Evolutionary conservation across 2,329 filamentous ascomycete species (phyloP), one percentile per base, ranked within the genome.

Genomic region (Alternaria sp.): DNA sequence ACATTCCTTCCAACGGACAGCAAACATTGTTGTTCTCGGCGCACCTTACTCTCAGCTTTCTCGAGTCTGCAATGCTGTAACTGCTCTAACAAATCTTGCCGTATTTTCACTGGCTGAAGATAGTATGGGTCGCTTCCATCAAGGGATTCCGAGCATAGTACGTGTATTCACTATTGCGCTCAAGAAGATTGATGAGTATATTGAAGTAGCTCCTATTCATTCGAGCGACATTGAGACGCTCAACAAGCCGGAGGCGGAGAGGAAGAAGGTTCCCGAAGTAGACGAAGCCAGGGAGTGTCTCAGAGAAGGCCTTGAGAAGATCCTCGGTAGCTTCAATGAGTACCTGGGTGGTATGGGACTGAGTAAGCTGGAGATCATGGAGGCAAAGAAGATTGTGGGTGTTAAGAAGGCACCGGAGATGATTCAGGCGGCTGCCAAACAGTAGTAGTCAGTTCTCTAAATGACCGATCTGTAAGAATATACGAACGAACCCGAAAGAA

Each of bases 101-200:
- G 85, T 92, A 4, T 86, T 86, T 63, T 94, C 91, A 77, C 80
- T 97, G 55, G 82, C 83, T 4, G 94, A 98, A 78, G 94, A 98
- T 75, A 85, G 86, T 48, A 95, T 89, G 73, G 94, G 94, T 14
- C 91, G 92, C 68, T 94, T 96, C n/a, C 90, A 96, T 67, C 85
- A 89, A 44, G 92, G 95, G 65, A 88, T 98, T 2, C 87, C 91
- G 1, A 81, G 81, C 50, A 89, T 97, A 58, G 87, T 97, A 52
- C 87, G 90, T 48, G 87, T 88, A 1, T 87, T 96, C 62, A 94
- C 92, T 0, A 69, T 77, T 0, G 88, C 91, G 0, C 89, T 93
- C 57, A 85, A 82, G 56, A 88, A 88, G 66, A 81, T 97, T 4
- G 90, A 97, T 71, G 80, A 75, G 2, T 93, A 96, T 73, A 84